These are phyloP conservation scores for Ambrosiella beaveri DNA, from an alignment of 2,329 filamentous ascomycete genomes.

Conservation along the genomic window DNA sequence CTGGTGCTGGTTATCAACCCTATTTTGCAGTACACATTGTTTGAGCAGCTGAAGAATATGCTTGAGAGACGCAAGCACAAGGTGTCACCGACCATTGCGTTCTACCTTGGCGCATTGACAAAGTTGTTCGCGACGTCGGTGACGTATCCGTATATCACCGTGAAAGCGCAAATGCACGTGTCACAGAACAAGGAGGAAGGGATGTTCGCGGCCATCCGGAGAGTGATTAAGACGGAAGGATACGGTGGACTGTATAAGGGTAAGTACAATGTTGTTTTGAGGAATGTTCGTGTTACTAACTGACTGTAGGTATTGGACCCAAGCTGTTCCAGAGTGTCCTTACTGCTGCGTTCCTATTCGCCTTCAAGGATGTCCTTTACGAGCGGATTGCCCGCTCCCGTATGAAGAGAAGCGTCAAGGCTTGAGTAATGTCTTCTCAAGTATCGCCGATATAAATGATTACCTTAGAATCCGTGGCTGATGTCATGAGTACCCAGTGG, in stretches of 20 bases:
- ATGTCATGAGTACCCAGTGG: too few relatives aligned
- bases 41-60: constrained; percentile 90
- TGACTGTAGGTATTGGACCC: constrained; percentile 60
- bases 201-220: constrained; percentile 58
- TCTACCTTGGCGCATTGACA: constrained; percentile 78
- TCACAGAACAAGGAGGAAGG: constrained; percentile 63
- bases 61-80: constrained; percentile 51
- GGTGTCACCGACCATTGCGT: constrained; percentile 72
- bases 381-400: constrained; percentile 58
- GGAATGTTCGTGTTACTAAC: constrained; percentile 13
- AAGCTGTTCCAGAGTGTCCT: constrained; percentile 96
- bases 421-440: too few relatives aligned
- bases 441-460: too few relatives aligned
- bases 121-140: constrained; percentile 88
- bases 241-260: constrained; percentile 84
- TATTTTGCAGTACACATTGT: constrained; percentile 95
- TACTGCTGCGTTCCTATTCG: constrained; percentile 89
- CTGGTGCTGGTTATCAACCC: constrained; percentile 93
- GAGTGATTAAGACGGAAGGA: constrained; percentile 78
- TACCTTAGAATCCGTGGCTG: too few relatives aligned
- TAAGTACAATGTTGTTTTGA: constrained; percentile 24
- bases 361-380: constrained; percentile 94
- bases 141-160: constrained; percentile 96
- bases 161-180: constrained; percentile 96
- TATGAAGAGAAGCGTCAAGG: constrained; percentile 25